Evolutionary conservation across 2,329 filamentous ascomycete genomes (phyloP), one percentile per base, ranked within the genome.

Genomic region (Aspergillus aculeatinus): DNA sequence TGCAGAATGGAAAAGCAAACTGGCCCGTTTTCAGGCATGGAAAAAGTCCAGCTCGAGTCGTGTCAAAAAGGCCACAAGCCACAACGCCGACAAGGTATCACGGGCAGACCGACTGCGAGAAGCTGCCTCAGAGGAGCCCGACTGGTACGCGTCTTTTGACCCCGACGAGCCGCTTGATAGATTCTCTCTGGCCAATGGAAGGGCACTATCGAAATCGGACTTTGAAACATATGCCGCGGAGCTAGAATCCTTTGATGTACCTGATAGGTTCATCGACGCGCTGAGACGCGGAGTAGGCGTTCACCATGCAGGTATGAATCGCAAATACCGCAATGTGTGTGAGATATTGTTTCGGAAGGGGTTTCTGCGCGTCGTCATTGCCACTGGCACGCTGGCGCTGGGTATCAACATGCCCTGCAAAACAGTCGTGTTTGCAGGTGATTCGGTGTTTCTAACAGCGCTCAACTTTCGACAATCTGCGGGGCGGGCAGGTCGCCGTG

Each of bases 331-430:
- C 42, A 89, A 92, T 11, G 56, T 71, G 80, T 82, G 77, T 80
- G 76, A 78, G 76, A 79, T 68, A 1, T 55, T 66, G 4, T 65
- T 70, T 51, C 60, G 51, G 3, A 62, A 59, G 49, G 60, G 63
- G 5, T 92, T 85, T 68, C 74, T 93, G 47, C 82, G 84, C 7
- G 86, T 89, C 1, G 86, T 93, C 29, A 82, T 93, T 27, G 89
- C 90, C 0, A 93, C 90, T 1, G 90, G 89, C 1, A 92, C 89
- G 0, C 81, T 92, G 23, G 88, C 88, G 1, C 78, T 93, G 5
- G 90, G 90, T 78, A 89, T 94, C 77, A 94, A 91, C 67, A 91
- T 91, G 88, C 90, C 90, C 10, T 93, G 89, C 72, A 91, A 90
- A 72, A 94, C 90, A 1, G 89, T 92, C 0, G 85, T 92, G 1